Conservation (phyloP, 768 basidiomycete species). For the Sporobolomyces roseus region DNA sequence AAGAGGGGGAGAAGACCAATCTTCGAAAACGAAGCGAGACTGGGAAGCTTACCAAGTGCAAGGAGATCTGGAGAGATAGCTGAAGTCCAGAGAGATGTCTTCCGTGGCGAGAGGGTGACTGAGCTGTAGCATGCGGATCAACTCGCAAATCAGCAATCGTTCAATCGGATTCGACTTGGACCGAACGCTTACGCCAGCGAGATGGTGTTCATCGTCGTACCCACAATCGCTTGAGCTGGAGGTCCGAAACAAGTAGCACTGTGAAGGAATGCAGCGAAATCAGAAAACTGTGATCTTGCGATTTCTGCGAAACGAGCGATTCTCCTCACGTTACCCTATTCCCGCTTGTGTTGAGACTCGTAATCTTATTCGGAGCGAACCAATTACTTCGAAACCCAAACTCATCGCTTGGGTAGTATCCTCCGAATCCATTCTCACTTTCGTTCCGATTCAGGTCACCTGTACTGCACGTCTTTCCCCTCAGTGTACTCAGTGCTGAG, state of each 20-base stretch:
- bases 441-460: conserved; percentile 12
- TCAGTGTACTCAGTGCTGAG: too few relatives aligned
- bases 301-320: neutral
- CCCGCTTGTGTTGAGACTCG: conserved; percentile 6
- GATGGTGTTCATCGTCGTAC: conserved; percentile 27
- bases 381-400: conserved; percentile 30
- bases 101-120: conserved; percentile 33
- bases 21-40: too few relatives aligned
- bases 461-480: too few relatives aligned
- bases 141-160: neutral
- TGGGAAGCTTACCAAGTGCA: conserved; percentile 14
- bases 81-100: conserved; percentile 36
- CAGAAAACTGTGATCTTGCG: neutral
- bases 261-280: neutral
- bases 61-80: conserved; percentile 29
- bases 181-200: conserved; percentile 26
- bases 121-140: neutral
- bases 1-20: too few relatives aligned
- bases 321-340: conserved; percentile 16
- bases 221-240: conserved; percentile 32
- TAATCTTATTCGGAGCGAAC: conserved; percentile 27
- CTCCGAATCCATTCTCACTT: neutral
- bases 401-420: conserved; percentile 39
- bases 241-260: conserved; percentile 34
- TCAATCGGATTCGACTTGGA: neutral